Evolutionary conservation across 108 stramenopile species (phyloP).

Genomic region (Stephanodiscus minutulus): DNA sequence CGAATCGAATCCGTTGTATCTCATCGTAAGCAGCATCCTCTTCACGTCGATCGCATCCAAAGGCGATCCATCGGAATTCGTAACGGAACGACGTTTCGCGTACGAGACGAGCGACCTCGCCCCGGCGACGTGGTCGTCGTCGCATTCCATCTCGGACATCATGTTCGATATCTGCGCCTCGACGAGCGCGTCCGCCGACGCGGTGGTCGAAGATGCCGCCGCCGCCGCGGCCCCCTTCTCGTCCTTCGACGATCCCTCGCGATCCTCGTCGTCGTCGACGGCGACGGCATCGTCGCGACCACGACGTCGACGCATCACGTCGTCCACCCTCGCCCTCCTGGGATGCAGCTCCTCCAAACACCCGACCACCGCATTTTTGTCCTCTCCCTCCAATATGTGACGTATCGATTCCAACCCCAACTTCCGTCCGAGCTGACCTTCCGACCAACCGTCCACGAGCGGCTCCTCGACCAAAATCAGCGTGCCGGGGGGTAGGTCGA

Average conservation of each 20-base stretch:
- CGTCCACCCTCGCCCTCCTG: conserved; percentile 61
- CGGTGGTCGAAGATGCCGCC: too few species aligned
- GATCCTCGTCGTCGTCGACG: neutral
- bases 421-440: conserved; percentile 61
- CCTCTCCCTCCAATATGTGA: conserved; percentile 47
- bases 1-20: conserved; percentile 84
- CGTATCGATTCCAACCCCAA: conserved; percentile 67
- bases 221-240: neutral
- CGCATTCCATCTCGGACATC: conserved; percentile 45
- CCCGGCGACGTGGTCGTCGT: conserved; percentile 20
- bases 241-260: too few species aligned
- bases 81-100: conserved; percentile 36
- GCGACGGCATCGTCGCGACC: neutral
- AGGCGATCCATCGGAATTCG: conserved; percentile 48
- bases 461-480: conserved; percentile 72
- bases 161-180: conserved; percentile 59
- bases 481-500: conserved; percentile 66
- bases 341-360: conserved; percentile 78
- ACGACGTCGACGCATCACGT: neutral
- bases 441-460: conserved; percentile 62
- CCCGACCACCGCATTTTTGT: conserved; percentile 49
- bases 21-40: conserved; percentile 64
- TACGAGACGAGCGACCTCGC: conserved; percentile 38
- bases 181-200: conserved; percentile 26
- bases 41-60: conserved; percentile 52